Conservation (phyloP, 345 rosid species). For the Cardamine resedifolia region DNA sequence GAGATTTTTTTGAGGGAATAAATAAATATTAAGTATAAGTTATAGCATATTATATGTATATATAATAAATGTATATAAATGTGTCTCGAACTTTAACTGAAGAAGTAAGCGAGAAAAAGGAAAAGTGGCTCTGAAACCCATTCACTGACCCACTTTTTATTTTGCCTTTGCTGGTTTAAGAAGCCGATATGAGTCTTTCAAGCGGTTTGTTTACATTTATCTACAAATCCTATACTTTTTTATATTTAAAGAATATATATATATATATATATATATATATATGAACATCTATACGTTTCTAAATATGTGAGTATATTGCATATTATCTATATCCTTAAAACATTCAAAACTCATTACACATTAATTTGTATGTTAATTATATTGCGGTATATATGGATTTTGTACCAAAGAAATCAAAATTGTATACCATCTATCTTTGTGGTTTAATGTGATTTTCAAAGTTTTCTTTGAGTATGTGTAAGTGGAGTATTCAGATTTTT, state of each 20-base stretch:
- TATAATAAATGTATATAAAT: background rate
- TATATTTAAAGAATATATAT: background rate
- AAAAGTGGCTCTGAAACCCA: conserved; percentile 42
- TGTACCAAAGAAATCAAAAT: background rate
- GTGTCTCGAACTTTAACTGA: conserved; percentile 38
- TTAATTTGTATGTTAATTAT: background rate
- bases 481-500: background rate
- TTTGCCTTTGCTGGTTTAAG: conserved; percentile 41
- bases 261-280: background rate
- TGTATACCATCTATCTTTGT: background rate
- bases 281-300: background rate
- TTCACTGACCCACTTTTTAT: conserved; percentile 39
- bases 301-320: background rate
- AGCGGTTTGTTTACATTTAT: conserved; percentile 32
- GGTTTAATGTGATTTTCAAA: background rate
- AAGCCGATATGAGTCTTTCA: conserved; percentile 32
- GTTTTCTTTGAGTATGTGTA: background rate
- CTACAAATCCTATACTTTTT: conserved; percentile 2
- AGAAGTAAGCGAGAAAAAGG: conserved; percentile 43
- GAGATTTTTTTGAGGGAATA: background rate
- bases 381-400: background rate
- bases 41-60: background rate
- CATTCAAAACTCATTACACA: background rate
- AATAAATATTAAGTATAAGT: background rate
- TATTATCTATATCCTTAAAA: background rate